Conservation (phyloP, 805 yeast genomes). For the Saccharomycopsis javanensis region DNA sequence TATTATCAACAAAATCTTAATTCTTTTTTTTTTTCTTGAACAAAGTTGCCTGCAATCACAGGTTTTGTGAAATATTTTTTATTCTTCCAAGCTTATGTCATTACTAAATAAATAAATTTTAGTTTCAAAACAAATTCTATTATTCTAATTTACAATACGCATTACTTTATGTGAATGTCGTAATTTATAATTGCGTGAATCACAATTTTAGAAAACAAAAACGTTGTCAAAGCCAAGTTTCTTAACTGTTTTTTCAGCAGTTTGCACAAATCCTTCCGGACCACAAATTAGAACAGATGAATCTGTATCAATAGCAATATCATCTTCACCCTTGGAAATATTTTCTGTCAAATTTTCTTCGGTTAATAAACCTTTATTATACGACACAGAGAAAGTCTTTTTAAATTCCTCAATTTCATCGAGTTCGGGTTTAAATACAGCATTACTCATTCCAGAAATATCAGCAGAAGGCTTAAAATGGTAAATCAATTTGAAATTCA, state of each 20-base stretch:
- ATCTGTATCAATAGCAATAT: slow-evolving; percentile 23
- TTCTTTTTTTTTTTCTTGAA: no score
- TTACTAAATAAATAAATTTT: no score
- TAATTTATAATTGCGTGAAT: not conserved
- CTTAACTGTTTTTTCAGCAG: slow-evolving; percentile 39
- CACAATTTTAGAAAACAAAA: slow-evolving; percentile 7
- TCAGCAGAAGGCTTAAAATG: slow-evolving; percentile 74
- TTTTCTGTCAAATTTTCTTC: slow-evolving; percentile 30
- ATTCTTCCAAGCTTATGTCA: no score
- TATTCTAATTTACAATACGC: not conserved
- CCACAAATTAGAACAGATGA: slow-evolving; percentile 65
- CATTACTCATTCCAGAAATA: slow-evolving; percentile 27
- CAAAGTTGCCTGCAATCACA: no score
- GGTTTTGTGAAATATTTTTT: no score
- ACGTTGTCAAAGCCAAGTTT: slow-evolving; percentile 44
- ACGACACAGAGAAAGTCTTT: slow-evolving; percentile 52
- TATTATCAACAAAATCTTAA: no score
- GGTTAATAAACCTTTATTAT: slow-evolving; percentile 52
- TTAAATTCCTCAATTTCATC: slow-evolving; percentile 58
- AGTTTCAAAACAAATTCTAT: no score
- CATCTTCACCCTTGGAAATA: slow-evolving; percentile 1
- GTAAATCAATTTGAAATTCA: slow-evolving; percentile 52
- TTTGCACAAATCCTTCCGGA: slow-evolving; percentile 57
- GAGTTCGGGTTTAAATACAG: slow-evolving; percentile 54
- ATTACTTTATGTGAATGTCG: not conserved